Evolutionary conservation across 805 yeast species (phyloP).

Genomic region (Brettanomyces nanus): DNA sequence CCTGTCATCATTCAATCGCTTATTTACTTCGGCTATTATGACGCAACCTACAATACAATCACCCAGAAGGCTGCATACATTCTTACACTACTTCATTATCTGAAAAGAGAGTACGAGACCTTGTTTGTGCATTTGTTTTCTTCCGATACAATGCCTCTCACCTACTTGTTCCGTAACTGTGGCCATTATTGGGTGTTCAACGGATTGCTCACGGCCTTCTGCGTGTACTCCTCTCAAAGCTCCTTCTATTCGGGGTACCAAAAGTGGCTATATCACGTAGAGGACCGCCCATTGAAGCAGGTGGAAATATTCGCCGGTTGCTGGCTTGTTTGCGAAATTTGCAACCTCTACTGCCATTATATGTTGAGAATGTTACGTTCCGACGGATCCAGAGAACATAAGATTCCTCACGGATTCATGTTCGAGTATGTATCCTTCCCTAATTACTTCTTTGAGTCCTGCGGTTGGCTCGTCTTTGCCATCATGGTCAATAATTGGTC

Average conservation of each 20-base stretch:
- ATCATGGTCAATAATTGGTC: constrained; percentile 72
- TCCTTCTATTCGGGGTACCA: constrained; percentile 14
- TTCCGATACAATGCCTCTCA: constrained; percentile 84
- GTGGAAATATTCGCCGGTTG: constrained; percentile 30
- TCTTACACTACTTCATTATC: constrained; percentile 64
- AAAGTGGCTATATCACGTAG: constrained; percentile 35
- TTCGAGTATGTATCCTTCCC: constrained; percentile 83
- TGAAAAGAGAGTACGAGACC: constrained; percentile 87
- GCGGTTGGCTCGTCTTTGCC: constrained; percentile 67
- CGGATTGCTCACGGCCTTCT: constrained; percentile 41
- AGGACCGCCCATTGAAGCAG: constrained; percentile 28
- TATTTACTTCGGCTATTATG: constrained; percentile 40
- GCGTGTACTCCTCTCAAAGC: constrained; percentile 24
- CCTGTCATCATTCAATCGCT: constrained; percentile 77
- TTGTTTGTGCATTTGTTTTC: constrained; percentile 79
- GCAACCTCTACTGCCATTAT: constrained; percentile 67
- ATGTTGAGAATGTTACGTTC: constrained; percentile 53
- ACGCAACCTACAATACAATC: constrained; percentile 32
- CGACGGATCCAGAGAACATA: constrained; percentile 49
- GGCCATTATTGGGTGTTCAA: constrained; percentile 90
- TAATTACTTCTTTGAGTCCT: constrained; percentile 82
- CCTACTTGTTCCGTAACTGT: constrained; percentile 81
- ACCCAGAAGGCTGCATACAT: constrained; percentile 48
- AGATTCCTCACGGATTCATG: constrained; percentile 77
- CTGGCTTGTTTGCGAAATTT: constrained; percentile 56